Conservation (phyloP, 2,329 filamentous ascomycete species). For the Curvularia eragrostidis region DNA sequence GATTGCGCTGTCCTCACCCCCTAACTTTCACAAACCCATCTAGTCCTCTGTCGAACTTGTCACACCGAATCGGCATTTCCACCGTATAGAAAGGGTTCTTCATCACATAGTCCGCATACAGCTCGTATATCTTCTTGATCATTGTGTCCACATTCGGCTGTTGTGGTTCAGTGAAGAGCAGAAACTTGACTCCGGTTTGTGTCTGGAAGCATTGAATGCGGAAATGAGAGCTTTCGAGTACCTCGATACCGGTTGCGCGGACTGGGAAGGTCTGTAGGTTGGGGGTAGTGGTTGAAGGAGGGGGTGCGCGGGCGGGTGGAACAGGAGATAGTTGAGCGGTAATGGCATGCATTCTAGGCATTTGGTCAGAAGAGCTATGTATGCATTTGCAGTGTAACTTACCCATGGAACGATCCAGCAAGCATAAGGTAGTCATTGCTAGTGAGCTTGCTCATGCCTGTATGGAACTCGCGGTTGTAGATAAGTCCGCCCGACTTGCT, state of each 20-base stretch:
- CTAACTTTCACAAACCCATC: constrained; percentile 74
- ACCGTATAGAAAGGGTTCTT: constrained; percentile 99
- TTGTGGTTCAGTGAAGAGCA: constrained; percentile 90
- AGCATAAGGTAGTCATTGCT: constrained; percentile 97
- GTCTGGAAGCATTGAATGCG: constrained; percentile 96
- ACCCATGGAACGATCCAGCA: constrained; percentile 97
- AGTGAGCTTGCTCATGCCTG: constrained; percentile 83
- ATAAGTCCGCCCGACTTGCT: constrained; percentile 97
- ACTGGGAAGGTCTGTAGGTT: constrained; percentile 49
- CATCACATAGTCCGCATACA: constrained; percentile 98
- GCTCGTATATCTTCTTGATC: constrained; percentile 85
- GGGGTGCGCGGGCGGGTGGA: constrained; percentile 29
- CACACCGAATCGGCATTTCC: constrained; percentile 96
- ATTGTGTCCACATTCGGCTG: constrained; percentile 87
- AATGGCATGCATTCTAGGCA: constrained; percentile 67
- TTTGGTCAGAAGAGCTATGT: constrained; percentile 7
- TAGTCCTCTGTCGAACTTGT: constrained; percentile 89
- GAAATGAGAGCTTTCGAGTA: constrained; percentile 93
- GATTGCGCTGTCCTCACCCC: constrained; percentile 27
- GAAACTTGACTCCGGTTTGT: constrained; percentile 90
- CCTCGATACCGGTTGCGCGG: constrained; percentile 78
- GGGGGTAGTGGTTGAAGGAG: constrained; percentile 31
- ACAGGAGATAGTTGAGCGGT: constrained; percentile 54
- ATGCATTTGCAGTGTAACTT: constrained; percentile 28
- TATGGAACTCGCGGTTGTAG: constrained; percentile 93